Evolutionary conservation across 805 yeast genomes (phyloP).

Genomic region (Saccharomyces paradoxus): DNA sequence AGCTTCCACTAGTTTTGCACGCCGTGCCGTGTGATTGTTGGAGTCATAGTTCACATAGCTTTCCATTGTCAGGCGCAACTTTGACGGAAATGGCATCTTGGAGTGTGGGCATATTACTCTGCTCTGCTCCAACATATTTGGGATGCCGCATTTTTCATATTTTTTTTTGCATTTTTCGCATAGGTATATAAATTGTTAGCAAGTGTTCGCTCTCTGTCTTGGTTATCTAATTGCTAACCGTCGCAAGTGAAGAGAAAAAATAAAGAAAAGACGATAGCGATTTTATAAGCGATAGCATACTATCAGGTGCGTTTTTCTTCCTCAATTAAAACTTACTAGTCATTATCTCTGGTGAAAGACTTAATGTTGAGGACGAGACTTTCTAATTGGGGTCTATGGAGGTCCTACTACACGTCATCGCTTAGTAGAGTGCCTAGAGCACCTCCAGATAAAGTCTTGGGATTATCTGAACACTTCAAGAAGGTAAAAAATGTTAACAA

Average conservation of each 20-base stretch:
- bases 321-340: neutral
- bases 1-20: neutral
- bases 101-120: neutral
- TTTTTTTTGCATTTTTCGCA: neutral
- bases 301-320: neutral
- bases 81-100: neutral
- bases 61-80: neutral
- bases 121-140: neutral
- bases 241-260: neutral
- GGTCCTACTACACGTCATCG: neutral
- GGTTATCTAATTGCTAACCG: neutral
- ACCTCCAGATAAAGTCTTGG: slow-evolving; percentile 82
- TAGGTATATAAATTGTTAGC: neutral
- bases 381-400: neutral
- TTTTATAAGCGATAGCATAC: neutral
- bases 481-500: slow-evolving; percentile 53
- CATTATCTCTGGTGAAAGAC: neutral
- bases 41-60: neutral
- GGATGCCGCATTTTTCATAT: neutral
- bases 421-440: slow-evolving; percentile 37
- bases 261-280: neutral
- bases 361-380: neutral
- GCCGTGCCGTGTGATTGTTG: neutral
- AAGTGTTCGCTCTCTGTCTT: neutral
- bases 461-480: slow-evolving; percentile 67